Percentiles rank a stretch among this genome's conserved stretches.
phyloP scores from a whole-genome alignment of 352 stramenopile species.

The Globisporangium nagaii region DNA sequence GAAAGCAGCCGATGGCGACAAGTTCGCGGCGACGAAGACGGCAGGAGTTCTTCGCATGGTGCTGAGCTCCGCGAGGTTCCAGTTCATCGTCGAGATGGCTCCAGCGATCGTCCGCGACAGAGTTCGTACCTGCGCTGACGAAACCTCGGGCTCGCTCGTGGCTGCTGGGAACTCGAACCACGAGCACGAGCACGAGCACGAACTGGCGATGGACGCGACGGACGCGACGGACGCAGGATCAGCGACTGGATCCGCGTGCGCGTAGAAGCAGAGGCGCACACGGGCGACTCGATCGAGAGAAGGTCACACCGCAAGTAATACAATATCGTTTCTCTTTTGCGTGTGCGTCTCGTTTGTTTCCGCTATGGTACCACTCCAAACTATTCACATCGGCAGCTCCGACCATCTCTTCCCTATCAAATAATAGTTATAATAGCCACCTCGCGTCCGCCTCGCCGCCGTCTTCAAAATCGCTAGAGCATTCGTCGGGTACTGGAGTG shows the following conservation, averaged over 20 bases:
- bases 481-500: slow-evolving; percentile 7
- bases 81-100: slow-evolving; percentile 9
- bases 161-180: neutral
- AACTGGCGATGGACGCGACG: too few species aligned
- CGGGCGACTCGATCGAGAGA: too few species aligned
- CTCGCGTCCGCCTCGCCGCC: slow-evolving; percentile 2
- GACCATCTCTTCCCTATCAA: slow-evolving; percentile 5
- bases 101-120: neutral
- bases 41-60: neutral
- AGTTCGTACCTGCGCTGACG: neutral
- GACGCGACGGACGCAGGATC: neutral
- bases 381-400: slow-evolving; percentile 31
- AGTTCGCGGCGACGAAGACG: neutral
- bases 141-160: neutral
- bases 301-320: neutral
- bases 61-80: slow-evolving; percentile 2
- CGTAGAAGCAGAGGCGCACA: too few species aligned
- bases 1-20: neutral
- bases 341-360: slow-evolving; percentile 8
- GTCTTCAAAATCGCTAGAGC: slow-evolving; percentile 11
- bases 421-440: slow-evolving; percentile 20
- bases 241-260: neutral
- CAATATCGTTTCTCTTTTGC: slow-evolving; percentile 14
- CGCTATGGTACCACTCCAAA: slow-evolving; percentile 45
- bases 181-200: neutral